Percentiles rank a stretch among this genome's conserved stretches.
phyloP scores from a whole-genome alignment of 2,329 filamentous ascomycete species.

The Zasmidium angulare region DNA sequence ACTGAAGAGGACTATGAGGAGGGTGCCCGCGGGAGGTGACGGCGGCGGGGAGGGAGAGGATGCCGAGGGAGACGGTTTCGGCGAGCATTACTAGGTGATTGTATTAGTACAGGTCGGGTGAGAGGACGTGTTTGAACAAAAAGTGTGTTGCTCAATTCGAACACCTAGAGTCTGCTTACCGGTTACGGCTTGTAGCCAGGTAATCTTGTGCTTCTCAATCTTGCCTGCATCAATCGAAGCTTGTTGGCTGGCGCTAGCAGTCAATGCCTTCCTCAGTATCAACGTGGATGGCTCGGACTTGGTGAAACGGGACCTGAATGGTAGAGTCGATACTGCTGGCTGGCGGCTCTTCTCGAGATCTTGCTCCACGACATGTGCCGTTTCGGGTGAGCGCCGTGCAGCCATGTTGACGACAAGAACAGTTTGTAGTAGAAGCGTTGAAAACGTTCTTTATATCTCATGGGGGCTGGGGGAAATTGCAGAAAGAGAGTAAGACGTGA shows the following conservation, averaged over 20 bases:
- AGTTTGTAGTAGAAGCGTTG: not conserved
- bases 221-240: conserved; percentile 19
- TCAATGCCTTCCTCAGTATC: not conserved
- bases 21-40: conserved; percentile 47
- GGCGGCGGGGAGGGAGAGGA: conserved; percentile 55
- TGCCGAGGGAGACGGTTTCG: conserved; percentile 59
- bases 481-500: not conserved
- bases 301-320: not conserved
- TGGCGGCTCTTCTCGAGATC: not conserved
- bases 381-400: not conserved
- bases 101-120: not conserved
- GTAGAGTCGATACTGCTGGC: not conserved
- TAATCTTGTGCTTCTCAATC: conserved; percentile 52
- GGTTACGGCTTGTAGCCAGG: conserved; percentile 43
- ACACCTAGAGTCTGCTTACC: not conserved
- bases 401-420: not conserved
- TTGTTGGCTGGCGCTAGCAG: not conserved
- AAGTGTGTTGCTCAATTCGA: no score
- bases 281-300: not conserved
- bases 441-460: not conserved
- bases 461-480: no score
- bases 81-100: conserved; percentile 47
- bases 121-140: no score
- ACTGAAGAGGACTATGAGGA: conserved; percentile 55
- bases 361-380: not conserved